Percentiles rank a stretch among this genome's conserved stretches.
Evolutionary conservation across 192 early-diverging fungal species (phyloP).

Genomic region (Chytriomyces confervae): DNA sequence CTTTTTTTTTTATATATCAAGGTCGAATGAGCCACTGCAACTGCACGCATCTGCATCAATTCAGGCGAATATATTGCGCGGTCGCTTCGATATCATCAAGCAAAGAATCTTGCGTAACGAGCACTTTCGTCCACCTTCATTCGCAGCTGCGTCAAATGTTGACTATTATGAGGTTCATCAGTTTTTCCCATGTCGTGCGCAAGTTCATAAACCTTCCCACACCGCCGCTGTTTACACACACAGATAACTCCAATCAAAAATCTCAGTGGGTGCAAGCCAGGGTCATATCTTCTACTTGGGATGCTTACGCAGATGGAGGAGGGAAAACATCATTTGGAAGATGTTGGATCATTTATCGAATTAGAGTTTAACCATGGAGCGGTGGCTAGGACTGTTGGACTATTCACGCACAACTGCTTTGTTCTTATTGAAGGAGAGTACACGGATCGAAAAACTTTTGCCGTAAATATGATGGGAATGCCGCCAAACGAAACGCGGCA

Average conservation of each 20-base stretch:
- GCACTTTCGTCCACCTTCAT: constrained; percentile 71
- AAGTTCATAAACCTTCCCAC: background rate
- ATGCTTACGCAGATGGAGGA: constrained; percentile 85
- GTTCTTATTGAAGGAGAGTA: constrained; percentile 84
- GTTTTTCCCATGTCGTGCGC: background rate
- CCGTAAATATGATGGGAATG: constrained; percentile 73
- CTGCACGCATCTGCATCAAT: constrained; percentile 67
- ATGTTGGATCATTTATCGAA: constrained; percentile 77
- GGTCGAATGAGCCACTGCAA: constrained; percentile 20
- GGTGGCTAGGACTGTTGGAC: constrained; percentile 61
- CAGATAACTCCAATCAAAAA: constrained; percentile 82
- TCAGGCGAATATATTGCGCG: constrained; percentile 72
- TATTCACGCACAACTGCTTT: constrained; percentile 87
- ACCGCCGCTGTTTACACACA: background rate
- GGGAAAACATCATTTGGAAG: constrained; percentile 84
- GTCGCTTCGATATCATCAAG: constrained; percentile 78
- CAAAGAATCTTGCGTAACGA: constrained; percentile 84
- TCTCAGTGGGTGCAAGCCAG: constrained; percentile 70
- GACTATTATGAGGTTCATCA: constrained; percentile 12
- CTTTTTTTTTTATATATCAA: background rate
- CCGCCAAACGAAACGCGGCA: constrained; percentile 73
- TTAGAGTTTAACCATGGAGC: constrained; percentile 69
- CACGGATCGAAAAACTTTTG: constrained; percentile 71
- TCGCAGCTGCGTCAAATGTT: constrained; percentile 49
- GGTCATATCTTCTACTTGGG: constrained; percentile 80